phyloP scores from a whole-genome alignment of 306 rosid species.

The Citrullus mucosospermus region DNA sequence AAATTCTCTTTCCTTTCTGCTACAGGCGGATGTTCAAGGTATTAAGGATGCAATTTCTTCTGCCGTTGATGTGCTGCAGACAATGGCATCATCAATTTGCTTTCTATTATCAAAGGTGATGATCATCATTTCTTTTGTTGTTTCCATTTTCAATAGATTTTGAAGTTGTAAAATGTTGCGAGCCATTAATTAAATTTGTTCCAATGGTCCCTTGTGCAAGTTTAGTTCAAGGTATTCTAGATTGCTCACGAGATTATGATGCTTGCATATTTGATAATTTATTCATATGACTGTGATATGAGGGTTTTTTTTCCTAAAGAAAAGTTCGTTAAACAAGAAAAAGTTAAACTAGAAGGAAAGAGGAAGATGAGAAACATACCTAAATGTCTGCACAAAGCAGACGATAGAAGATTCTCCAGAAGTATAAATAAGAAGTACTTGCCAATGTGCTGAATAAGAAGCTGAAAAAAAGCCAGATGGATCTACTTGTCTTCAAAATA shows the following conservation, averaged over 20 bases:
- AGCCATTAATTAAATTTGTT: not conserved
- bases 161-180: not conserved
- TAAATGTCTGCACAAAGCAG: not conserved
- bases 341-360: constrained; percentile 1
- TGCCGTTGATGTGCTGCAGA: constrained; percentile 92
- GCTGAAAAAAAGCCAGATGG: not conserved
- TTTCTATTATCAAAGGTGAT: constrained; percentile 56
- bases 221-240: not conserved
- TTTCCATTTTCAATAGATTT: not conserved
- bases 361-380: not conserved
- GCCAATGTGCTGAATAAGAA: not conserved
- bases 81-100: constrained; percentile 83
- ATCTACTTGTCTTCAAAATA: not conserved
- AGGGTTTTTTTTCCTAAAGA: not conserved
- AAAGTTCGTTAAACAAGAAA: not conserved
- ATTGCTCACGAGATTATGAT: not conserved
- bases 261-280: not conserved
- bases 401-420: not conserved
- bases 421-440: not conserved
- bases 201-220: not conserved
- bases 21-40: constrained; percentile 61
- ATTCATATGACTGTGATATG: not conserved
- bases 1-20: constrained; percentile 8
- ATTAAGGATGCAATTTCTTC: constrained; percentile 79
- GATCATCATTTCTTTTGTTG: not conserved